These are phyloP conservation scores for Linum lewisii DNA, from an alignment of 345 rosid species.

Conservation along the genomic window DNA sequence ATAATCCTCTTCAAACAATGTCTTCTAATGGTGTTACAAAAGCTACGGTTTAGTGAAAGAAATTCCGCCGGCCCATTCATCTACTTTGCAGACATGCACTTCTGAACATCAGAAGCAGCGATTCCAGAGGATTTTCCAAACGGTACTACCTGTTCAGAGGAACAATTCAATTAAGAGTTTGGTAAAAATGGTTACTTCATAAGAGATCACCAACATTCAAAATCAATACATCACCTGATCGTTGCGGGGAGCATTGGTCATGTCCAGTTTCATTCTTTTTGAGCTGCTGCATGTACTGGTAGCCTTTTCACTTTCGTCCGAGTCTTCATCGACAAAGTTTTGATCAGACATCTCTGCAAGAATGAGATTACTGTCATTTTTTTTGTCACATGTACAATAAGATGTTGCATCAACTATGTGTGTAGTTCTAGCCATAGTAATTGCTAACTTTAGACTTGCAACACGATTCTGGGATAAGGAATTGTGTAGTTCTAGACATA, in stretches of 20 bases:
- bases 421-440: too few species aligned
- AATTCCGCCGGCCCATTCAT: too few species aligned
- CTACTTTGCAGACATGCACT: slow-evolving; percentile 6
- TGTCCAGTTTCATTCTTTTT: slow-evolving; percentile 29
- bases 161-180: not conserved
- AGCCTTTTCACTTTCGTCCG: slow-evolving; percentile 19
- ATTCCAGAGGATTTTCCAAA: slow-evolving; percentile 8
- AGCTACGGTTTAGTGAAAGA: too few species aligned
- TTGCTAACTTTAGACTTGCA: too few species aligned
- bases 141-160: slow-evolving; percentile 17
- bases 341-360: slow-evolving; percentile 74
- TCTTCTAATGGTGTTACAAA: too few species aligned
- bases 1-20: too few species aligned
- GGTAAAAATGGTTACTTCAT: not conserved
- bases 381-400: not conserved
- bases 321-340: slow-evolving; percentile 63
- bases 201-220: not conserved
- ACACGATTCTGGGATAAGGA: too few species aligned
- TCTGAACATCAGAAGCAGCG: not conserved
- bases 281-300: slow-evolving; percentile 18
- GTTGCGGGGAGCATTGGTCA: slow-evolving; percentile 14
- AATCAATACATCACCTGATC: slow-evolving; percentile 30
- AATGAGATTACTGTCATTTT: slow-evolving; percentile 8
- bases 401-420: not conserved
- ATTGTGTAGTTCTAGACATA: too few species aligned